A percentile compares a stretch with the other conserved stretches of the same genome.
Evolutionary conservation across 495 filamentous ascomycete species (phyloP).

Genomic region (Penicillium goetzii): DNA sequence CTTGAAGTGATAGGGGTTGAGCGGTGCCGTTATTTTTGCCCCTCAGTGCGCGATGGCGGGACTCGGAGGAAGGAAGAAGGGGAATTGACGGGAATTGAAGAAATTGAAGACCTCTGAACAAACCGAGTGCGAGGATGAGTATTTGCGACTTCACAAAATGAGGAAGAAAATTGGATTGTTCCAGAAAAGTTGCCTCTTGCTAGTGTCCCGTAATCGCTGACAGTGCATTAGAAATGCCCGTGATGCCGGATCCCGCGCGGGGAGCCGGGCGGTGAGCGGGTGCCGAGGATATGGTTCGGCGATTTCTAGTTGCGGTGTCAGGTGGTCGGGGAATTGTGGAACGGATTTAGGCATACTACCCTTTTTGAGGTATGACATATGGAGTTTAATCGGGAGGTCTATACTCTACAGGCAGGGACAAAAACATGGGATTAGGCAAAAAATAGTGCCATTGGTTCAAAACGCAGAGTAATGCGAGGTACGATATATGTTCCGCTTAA

Average conservation of each 20-base stretch:
- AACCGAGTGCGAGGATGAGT: neutral
- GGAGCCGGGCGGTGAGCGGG: conserved; percentile 30
- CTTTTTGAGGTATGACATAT: neutral
- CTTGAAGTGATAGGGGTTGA: conserved; percentile 11
- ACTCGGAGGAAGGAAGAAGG: conserved; percentile 1
- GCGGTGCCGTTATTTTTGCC: conserved; percentile 22
- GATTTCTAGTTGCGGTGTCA: neutral
- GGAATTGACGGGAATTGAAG: neutral
- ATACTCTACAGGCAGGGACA: no score
- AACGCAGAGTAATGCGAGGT: neutral
- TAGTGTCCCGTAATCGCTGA: conserved; percentile 29
- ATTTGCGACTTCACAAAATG: neutral
- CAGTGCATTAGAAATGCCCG: conserved; percentile 37
- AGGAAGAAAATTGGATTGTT: conserved; percentile 14
- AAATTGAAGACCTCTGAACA: neutral
- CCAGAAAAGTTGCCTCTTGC: conserved; percentile 17
- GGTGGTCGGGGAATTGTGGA: neutral
- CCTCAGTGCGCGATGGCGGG: conserved; percentile 28
- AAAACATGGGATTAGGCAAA: neutral
- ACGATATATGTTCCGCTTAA: neutral
- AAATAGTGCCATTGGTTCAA: neutral
- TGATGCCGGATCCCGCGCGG: conserved; percentile 30
- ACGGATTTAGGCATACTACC: neutral
- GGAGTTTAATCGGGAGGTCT: neutral
- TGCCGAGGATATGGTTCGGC: neutral